Evolutionary conservation across 768 basidiomycete genomes (phyloP).

Genomic region (Sutorius australiensis): DNA sequence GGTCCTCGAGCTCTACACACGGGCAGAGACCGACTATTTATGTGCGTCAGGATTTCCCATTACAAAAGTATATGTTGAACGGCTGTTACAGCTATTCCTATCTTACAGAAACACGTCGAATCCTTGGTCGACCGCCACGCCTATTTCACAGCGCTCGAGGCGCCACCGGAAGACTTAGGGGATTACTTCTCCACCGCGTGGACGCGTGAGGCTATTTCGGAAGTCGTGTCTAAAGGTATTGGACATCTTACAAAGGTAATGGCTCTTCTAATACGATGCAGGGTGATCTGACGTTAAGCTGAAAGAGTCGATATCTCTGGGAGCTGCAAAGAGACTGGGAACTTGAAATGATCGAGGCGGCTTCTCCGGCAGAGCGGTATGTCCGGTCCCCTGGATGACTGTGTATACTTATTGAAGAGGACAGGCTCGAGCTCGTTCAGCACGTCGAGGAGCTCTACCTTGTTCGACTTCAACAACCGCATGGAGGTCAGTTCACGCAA

Average conservation of each 20-base stretch:
- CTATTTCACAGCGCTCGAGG: constrained; percentile 33
- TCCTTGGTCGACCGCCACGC: constrained; percentile 46
- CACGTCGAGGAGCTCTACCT: constrained; percentile 57
- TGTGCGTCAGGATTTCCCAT: constrained; percentile 49
- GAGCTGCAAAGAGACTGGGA: constrained; percentile 73
- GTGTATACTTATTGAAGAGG: not conserved
- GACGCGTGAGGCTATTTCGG: constrained; percentile 53
- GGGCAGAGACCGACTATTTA: constrained; percentile 73
- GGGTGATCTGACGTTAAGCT: constrained; percentile 11
- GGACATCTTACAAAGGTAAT: constrained; percentile 63
- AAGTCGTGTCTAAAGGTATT: constrained; percentile 53
- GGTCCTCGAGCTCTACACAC: constrained; percentile 56
- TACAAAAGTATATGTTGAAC: constrained; percentile 15
- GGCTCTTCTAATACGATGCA: constrained; percentile 4
- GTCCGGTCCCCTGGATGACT: not conserved
- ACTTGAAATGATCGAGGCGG: constrained; percentile 53
- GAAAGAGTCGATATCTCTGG: constrained; percentile 71
- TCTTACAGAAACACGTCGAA: constrained; percentile 65
- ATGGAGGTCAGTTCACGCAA: constrained; percentile 52
- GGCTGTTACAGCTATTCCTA: constrained; percentile 59
- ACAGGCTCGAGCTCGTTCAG: constrained; percentile 43
- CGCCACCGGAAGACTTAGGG: constrained; percentile 47
- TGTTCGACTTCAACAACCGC: constrained; percentile 70
- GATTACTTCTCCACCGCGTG: constrained; percentile 59
- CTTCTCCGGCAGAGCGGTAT: constrained; percentile 46